phyloP scores from a whole-genome alignment of 1,284 basidiomycete species.

The Malassezia caprae region DNA sequence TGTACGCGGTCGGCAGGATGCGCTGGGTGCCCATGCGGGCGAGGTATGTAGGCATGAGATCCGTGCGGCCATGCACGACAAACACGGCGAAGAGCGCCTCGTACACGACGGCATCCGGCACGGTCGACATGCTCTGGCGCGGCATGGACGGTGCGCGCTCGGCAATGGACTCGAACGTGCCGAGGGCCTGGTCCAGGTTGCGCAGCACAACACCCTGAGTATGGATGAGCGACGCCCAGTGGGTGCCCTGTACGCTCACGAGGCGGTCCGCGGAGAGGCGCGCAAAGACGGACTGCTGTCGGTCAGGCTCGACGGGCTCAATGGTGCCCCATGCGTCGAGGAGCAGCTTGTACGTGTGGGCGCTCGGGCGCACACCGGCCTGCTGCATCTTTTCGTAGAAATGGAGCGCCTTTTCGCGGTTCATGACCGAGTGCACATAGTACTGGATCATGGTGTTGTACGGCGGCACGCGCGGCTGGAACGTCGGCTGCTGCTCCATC shows the following conservation, averaged over 20 bases:
- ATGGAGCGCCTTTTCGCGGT: constrained; percentile 55
- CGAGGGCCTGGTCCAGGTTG: constrained; percentile 66
- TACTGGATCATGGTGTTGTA: constrained; percentile 99
- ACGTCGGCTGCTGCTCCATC: constrained; percentile 66
- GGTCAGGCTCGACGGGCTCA: constrained; percentile 61
- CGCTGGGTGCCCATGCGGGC: constrained; percentile 58
- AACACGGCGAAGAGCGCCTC: constrained; percentile 84
- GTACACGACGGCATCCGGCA: constrained; percentile 76
- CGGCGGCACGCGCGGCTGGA: constrained; percentile 80
- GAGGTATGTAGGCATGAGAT: constrained; percentile 66
- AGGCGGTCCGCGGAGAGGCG: constrained; percentile 54
- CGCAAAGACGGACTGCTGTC: constrained; percentile 66
- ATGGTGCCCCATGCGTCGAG: constrained; percentile 82
- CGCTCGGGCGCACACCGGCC: constrained; percentile 54
- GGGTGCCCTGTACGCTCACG: constrained; percentile 65
- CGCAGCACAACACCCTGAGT: constrained; percentile 73
- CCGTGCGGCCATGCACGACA: constrained; percentile 66
- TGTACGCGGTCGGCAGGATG: constrained; percentile 86
- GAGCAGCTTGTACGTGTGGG: constrained; percentile 56
- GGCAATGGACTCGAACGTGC: constrained; percentile 67
- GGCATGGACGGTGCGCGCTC: constrained; percentile 49
- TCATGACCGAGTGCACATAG: constrained; percentile 78
- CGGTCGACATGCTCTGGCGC: constrained; percentile 23
- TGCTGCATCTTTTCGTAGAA: constrained; percentile 65
- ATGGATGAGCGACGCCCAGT: constrained; percentile 86